These are phyloP conservation scores for Cyberlindnera xishuangbannaensis DNA, from an alignment of 805 yeast species.

Conservation along the genomic window DNA sequence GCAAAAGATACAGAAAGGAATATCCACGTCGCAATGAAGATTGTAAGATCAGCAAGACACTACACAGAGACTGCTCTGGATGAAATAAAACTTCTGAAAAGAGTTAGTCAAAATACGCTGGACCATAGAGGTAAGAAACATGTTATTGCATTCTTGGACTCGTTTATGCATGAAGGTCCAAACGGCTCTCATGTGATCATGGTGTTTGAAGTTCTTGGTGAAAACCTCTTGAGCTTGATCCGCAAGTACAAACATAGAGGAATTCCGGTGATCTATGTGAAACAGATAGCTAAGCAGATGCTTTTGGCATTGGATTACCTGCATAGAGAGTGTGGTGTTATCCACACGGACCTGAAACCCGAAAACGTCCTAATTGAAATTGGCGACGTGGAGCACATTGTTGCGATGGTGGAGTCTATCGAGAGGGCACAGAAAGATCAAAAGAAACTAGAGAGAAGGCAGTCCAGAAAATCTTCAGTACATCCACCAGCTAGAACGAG, in stretches of 20 bases:
- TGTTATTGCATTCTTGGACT: slow-evolving; percentile 75
- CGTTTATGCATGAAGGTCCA: slow-evolving; percentile 81
- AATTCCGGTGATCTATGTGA: slow-evolving; percentile 69
- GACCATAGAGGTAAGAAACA: slow-evolving; percentile 78
- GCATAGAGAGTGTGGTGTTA: slow-evolving; percentile 68
- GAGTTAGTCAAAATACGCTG: slow-evolving; percentile 54
- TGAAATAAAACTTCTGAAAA: slow-evolving; percentile 76
- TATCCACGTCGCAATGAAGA: slow-evolving; percentile 87
- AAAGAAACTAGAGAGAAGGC: slow-evolving; percentile 36
- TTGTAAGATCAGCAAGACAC: slow-evolving; percentile 85
- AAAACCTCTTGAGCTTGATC: slow-evolving; percentile 79
- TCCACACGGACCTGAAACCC: slow-evolving; percentile 71
- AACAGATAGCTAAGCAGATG: slow-evolving; percentile 76
- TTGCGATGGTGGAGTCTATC: slow-evolving; percentile 56
- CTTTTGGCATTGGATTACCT: slow-evolving; percentile 65
- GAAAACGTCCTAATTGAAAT: slow-evolving; percentile 75
- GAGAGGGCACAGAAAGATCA: slow-evolving; percentile 44
- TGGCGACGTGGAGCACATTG: slow-evolving; percentile 77
- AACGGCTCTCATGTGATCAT: slow-evolving; percentile 92
- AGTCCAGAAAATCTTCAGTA: slow-evolving; percentile 24
- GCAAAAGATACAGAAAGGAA: slow-evolving; percentile 58
- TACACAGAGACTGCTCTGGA: slow-evolving; percentile 93
- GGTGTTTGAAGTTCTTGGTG: slow-evolving; percentile 98
- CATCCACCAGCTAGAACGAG: slow-evolving; percentile 15
- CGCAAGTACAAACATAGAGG: slow-evolving; percentile 73